Evolutionary conservation across 2,329 filamentous ascomycete genomes (phyloP), one percentile per base, ranked within the genome.

Genomic region (Apiospora aurea): DNA sequence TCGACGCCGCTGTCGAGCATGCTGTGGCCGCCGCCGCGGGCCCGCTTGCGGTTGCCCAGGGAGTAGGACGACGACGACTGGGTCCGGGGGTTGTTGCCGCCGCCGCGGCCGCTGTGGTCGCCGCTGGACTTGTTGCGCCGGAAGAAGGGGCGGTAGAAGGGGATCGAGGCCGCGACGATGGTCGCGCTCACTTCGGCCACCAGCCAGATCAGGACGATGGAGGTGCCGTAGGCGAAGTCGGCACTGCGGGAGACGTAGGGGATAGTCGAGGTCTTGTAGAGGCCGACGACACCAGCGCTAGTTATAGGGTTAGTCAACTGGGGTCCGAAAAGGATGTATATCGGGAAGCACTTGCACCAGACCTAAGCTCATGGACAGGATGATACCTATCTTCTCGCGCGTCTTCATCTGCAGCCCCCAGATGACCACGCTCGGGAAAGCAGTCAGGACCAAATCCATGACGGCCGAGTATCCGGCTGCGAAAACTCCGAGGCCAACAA

Each of bases 131-230:
- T 47, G 66, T 3, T 29, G 38, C 41, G 38, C 2, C 70, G 70
- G 61, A 71, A 44, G n/a, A 51, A 64, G n/a, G 70, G 70, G 18
- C 70, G 53, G 70, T 67, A 71, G 70, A 71, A 71, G 24, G 70
- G 70, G 16, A 71, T 68, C 16, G 70, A 71, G 61, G 57, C 61
- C 1, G 70, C 70, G 44, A 71, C 51, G 53, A 71, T 68, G 61
- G 70, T 71, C 5, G 70, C 70, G 14, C 38, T 46, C n/a, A 71
- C 70, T 49, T 71, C 70, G 70, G 70, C 70, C 4, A 68, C 70
- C 4, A 71, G 61, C 70, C 70, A 71, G 57, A 71, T 71, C n/a
- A 71, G 38, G 21, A 69, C 57, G 5, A 71, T 24, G 44, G 70
- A 21, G 38, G 70, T 71, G 4, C 70, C 70, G 61, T 69, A 68